Base-by-base conservation (phyloP, 2,329 filamentous ascomycete species). In the Alternaria metachromatica region DNA sequence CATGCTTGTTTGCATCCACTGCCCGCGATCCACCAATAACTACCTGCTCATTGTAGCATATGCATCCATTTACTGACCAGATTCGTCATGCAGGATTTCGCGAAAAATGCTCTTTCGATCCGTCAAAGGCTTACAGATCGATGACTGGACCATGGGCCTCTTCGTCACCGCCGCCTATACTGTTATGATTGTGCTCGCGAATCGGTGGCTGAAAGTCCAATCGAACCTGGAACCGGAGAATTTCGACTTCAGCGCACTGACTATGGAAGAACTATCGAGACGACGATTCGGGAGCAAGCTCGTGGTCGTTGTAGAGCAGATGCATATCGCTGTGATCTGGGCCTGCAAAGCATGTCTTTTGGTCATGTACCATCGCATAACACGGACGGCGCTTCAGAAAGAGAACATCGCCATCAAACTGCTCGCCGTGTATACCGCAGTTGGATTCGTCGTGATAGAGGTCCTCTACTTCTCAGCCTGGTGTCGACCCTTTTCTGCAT, bases 131-230 rank as follows among this genome's bases (percentile, higher is more conserved):
- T 82, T 87, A n/a, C 84, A 86, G 68, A 70, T 83, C 25, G 87
- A 89, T 68, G 87, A 89, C 71, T 88, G 84, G 70, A 77, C 87
- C 23, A 89, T 89, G 86, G 75, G 72, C 12, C 45, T 85, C 9
- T 79, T 87, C 58, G 82, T 84, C 8, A 77, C 85, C 64, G 79
- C 78, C 12, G 78, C 78, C 51, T 85, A 88, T 62, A 86, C 84
- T 30, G 79, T 80, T 6, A 80, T 87, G 20, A 81, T 89, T 30
- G 80, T 82, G 12, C 78, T 80, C n/a, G 80, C 83, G 65, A 84
- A 84, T 66, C 78, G 79, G 48, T 82, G 83, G 59, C 72, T 78
- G 7, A 74, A 79, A 56, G 73, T 76, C 4, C 74, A 76, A 25
- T 82, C 80, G 8, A 84, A 84, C 53, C 79, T 85, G 0, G 70